These are phyloP conservation scores for Daedaleopsis sinensis DNA, from an alignment of 768 basidiomycete genomes.

Conservation along the genomic window DNA sequence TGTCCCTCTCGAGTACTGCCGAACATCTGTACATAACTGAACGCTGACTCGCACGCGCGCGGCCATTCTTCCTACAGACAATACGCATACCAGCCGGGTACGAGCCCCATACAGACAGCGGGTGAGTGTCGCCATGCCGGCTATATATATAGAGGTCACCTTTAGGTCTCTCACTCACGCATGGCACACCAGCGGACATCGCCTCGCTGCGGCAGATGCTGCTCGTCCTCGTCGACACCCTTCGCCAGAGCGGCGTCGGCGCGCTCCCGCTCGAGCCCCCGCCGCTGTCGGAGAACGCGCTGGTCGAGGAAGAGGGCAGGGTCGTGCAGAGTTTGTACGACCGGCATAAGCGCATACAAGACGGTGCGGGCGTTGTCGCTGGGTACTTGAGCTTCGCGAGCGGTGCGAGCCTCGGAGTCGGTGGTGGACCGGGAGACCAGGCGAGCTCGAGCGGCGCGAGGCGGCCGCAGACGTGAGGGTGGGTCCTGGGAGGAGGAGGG, in stretches of 20 bases:
- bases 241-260: constrained; percentile 66
- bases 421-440: too few species aligned
- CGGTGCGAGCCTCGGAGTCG: too few species aligned
- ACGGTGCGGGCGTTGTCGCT: constrained; percentile 56
- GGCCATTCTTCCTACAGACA: constrained; percentile 41
- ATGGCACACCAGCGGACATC: constrained; percentile 47
- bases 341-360: constrained; percentile 53
- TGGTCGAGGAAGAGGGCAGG: constrained; percentile 41
- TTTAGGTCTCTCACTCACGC: neutral
- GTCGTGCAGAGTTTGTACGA: constrained; percentile 53
- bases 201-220: constrained; percentile 54
- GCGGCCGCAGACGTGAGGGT: too few species aligned
- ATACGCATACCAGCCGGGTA: constrained; percentile 61
- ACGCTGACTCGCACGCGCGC: too few species aligned
- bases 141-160: neutral
- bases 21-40: too few species aligned
- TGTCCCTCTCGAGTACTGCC: too few species aligned
- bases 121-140: constrained; percentile 40
- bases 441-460: too few species aligned
- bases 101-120: constrained; percentile 56
- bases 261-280: constrained; percentile 51
- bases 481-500: too few species aligned
- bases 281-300: neutral
- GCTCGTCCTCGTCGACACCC: constrained; percentile 45
- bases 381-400: constrained; percentile 25